Base-by-base conservation (phyloP, 2,329 filamentous ascomycete species). In the Colletotrichum aenigma region DNA sequence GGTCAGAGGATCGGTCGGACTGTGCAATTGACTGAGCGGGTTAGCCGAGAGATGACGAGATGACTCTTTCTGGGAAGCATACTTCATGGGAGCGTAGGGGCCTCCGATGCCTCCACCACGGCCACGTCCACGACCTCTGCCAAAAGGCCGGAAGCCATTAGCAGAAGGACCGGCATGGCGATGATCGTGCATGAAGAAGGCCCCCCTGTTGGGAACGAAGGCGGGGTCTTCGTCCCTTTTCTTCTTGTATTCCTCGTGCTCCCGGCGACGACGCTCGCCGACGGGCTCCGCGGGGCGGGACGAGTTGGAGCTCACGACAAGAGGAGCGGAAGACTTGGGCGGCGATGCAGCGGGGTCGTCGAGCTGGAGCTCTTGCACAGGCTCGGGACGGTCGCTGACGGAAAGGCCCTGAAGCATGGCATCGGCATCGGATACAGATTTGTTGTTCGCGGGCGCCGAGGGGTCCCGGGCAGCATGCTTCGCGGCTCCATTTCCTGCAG, bases 121-220 rank as follows among this genome's bases (percentile, higher is more conserved):
- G 65, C 89, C 87, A 74, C 90, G 89, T 66, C 92, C 95, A 84
- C 91, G 88, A 78, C 92, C 93, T 84, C 93, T 90, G 36, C 91
- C 91, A 83, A 93, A 94, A 15, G 93, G 91, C 73, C 94, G 90
- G 84, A 96, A 95, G 69, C 94, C 94, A 84, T 96, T 96, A 69
- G 93, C 91, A 78, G 93, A 92, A 60, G 93, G 91, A n/a, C 94
- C 94, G 71, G 94, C 91, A 79, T 95, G 93, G 77, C 95, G 92
- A 81, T 97, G 95, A 83, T 98, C 97, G 84, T 98, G 96, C 92
- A 98, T 96, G 87, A 98, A 98, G 88, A 98, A 98, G 77, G 95
- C 94, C 75, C 97, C 97, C 78, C 96, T 90, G 81, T 97, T 98
- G 70, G 97, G 96, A 71, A 98, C 96, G 85, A 98, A 98, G 13